These are phyloP conservation scores for Polymyxa betae DNA, from an alignment of 208 protist species.

Conservation along the genomic window DNA sequence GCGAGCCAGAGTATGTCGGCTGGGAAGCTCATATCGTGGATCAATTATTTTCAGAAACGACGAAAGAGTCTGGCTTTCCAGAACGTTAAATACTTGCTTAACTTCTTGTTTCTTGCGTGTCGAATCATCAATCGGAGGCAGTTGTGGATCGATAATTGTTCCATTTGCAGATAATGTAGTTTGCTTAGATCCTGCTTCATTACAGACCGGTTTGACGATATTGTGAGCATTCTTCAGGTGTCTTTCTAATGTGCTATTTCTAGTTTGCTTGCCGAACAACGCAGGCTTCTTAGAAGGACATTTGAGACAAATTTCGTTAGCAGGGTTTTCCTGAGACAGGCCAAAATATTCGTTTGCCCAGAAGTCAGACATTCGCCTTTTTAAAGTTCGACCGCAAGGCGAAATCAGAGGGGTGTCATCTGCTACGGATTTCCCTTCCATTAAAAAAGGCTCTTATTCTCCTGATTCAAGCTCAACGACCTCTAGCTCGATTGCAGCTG, in stretches of 20 bases:
- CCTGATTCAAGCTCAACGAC: not conserved
- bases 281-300: not conserved
- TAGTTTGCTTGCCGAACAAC: not conserved
- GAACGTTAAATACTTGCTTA: not conserved
- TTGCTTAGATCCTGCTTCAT: not conserved
- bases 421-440: too few relatives aligned
- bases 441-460: too few relatives aligned
- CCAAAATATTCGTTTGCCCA: not conserved
- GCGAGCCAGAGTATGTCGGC: not conserved
- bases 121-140: constrained; percentile 22
- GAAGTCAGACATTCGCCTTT: not conserved
- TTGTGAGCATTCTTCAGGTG: not conserved
- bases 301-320: not conserved
- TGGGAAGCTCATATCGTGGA: not conserved
- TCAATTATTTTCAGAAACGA: not conserved
- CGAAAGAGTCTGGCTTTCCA: not conserved
- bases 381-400: not conserved
- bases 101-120: not conserved
- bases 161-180: not conserved
- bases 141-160: not conserved
- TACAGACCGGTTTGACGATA: not conserved
- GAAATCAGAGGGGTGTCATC: not conserved
- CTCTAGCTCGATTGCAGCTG: not conserved
- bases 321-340: not conserved
- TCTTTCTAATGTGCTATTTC: not conserved